Conservation (phyloP, 495 filamentous ascomycete genomes). For the Aspergillus carlsbadensis region DNA sequence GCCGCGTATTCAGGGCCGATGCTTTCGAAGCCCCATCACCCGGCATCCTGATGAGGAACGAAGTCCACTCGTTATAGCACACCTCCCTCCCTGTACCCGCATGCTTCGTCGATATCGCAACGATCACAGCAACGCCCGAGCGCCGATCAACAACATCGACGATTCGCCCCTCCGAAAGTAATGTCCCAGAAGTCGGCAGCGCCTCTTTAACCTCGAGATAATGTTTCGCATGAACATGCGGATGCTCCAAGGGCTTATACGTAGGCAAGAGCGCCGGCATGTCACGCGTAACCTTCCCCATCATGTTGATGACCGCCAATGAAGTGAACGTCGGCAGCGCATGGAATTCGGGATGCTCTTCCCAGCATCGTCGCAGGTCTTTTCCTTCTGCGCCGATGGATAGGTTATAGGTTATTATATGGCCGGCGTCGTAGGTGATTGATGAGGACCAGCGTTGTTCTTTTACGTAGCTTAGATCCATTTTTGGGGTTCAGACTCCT, state of each 20-base stretch:
- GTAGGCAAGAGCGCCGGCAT: too few species aligned
- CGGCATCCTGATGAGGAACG: constrained; percentile 4
- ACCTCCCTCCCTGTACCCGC: neutral
- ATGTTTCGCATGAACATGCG: too few species aligned
- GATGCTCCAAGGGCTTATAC: too few species aligned
- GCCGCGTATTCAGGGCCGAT: neutral
- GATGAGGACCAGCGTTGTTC: too few species aligned
- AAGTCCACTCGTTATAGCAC: constrained; percentile 9
- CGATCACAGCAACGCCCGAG: too few species aligned
- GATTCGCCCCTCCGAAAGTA: too few species aligned
- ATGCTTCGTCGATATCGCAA: neutral
- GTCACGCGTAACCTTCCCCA: too few species aligned
- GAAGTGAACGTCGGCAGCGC: constrained; percentile 2
- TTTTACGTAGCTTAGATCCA: too few species aligned
- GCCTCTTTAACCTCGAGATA: too few species aligned
- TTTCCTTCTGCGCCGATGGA: neutral
- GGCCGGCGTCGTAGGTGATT: neutral
- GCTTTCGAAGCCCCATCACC: neutral
- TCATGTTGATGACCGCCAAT: constrained; percentile 4
- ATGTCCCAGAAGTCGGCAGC: too few species aligned
- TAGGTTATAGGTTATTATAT: constrained; percentile 5
- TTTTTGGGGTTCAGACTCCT: too few species aligned
- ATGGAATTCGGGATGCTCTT: constrained; percentile 6
- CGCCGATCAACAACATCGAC: too few species aligned
- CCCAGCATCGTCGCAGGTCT: constrained; percentile 6